Base-by-base conservation (phyloP, 352 stramenopile genomes). In the Phytopythium aichiense region DNA sequence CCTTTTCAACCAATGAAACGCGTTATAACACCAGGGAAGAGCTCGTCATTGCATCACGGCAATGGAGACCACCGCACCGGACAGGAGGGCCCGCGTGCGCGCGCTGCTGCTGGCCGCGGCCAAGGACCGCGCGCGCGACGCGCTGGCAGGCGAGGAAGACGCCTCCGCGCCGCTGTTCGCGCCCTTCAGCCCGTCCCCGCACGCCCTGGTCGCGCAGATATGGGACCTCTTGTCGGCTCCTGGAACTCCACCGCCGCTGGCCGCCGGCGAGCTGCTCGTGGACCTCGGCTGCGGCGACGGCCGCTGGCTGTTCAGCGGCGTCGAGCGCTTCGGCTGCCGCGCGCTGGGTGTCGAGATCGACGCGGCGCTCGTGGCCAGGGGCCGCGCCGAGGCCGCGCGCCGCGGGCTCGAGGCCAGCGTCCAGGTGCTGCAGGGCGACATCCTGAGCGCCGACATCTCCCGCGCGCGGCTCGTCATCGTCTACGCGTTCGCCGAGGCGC, bases 241-340 rank as follows among this genome's bases (percentile, higher is more conserved):
- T 0, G 30, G 20, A 7, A 23, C 35, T 3, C 18, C 42, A 68
- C 20, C 64, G 23, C 38, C 60, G 0, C 66, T 92, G 20, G 52
- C 37, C 2, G 18, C 56, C 0, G 18, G 74, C 7, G 84, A 95
- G 42, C 67, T 92, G 43, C 65, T 95, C 25, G 83, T 95, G 35
- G 87, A 95, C 62, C 79, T 94, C 50, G 84, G 84, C 40, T 95
- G 84, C 33, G 87, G 87, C 30, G 84, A 95, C 65, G 87, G 69
- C 31, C 81, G 84, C 1, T 95, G 87, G 84, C 71, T 94, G 40
- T 71, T 95, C 30, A 79, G 82, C 0, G 84, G 74, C 9, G 83
- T 87, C 13, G 45, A 88, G 55, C 68, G 70, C 18, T 90, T 86
- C 49, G 43, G 63, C 9, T 94, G 83, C 65, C 64, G 66, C 18